A percentile compares a stretch with the other conserved stretches of the same genome.
phyloP scores from a whole-genome alignment of 2,329 filamentous ascomycete species.

The Xylariaceae sp. region DNA sequence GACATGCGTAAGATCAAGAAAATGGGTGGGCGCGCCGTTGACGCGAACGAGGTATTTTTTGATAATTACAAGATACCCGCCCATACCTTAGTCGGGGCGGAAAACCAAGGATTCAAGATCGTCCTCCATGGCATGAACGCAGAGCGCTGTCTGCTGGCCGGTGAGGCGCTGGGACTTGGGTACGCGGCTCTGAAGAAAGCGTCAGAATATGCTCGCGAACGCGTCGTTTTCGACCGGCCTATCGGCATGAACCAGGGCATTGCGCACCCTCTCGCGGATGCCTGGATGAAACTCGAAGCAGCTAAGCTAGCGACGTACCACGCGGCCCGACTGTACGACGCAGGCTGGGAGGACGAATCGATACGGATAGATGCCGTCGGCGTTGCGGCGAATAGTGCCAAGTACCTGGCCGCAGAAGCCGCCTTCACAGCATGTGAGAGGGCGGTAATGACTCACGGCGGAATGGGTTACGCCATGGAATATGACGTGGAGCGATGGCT shows the following conservation, averaged over 20 bases:
- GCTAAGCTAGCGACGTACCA: slow-evolving; percentile 62
- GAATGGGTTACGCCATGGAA: slow-evolving; percentile 60
- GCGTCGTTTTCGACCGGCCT: slow-evolving; percentile 58
- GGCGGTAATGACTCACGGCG: slow-evolving; percentile 54
- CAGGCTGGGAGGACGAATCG: slow-evolving; percentile 42
- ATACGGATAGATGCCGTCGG: slow-evolving; percentile 54
- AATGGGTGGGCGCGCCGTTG: slow-evolving; percentile 77
- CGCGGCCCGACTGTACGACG: slow-evolving; percentile 54
- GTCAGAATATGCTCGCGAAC: slow-evolving; percentile 59
- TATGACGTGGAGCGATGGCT: slow-evolving; percentile 63
- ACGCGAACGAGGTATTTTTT: slow-evolving; percentile 86
- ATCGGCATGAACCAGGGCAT: slow-evolving; percentile 64
- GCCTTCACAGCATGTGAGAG: slow-evolving; percentile 58
- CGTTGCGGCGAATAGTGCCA: slow-evolving; percentile 63
- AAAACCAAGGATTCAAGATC: slow-evolving; percentile 74
- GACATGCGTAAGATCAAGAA: slow-evolving; percentile 71
- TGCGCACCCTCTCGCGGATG: slow-evolving; percentile 59
- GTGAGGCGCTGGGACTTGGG: slow-evolving; percentile 73
- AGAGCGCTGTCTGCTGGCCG: slow-evolving; percentile 68
- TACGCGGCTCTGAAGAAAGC: slow-evolving; percentile 64
- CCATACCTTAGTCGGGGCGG: slow-evolving; percentile 61
- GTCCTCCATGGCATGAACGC: slow-evolving; percentile 77
- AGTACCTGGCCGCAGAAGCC: slow-evolving; percentile 63
- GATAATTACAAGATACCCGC: slow-evolving; percentile 66
- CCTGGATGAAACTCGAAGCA: slow-evolving; percentile 60